Percentiles rank a stretch among this genome's conserved stretches.
phyloP scores from a whole-genome alignment of 2,329 filamentous ascomycete species.

The Alternaria triticimaculans region DNA sequence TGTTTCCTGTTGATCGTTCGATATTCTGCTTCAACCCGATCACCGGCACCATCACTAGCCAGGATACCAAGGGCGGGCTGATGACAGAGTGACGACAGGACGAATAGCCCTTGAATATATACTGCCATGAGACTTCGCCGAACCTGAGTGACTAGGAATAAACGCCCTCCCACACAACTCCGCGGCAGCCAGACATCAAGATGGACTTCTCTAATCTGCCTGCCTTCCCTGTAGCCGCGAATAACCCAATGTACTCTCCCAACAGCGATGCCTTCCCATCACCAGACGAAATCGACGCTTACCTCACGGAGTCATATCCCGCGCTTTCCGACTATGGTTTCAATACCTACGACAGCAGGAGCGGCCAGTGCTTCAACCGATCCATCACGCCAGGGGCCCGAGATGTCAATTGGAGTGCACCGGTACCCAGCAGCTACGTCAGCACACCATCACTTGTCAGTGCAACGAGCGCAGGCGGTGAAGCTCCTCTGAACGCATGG shows the following conservation, averaged over 20 bases:
- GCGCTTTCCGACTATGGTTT: slow-evolving; percentile 3
- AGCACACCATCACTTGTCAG: background rate
- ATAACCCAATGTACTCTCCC: slow-evolving; percentile 6
- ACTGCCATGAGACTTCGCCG: background rate
- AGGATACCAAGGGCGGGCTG: slow-evolving; percentile 7
- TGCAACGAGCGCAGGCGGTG: background rate
- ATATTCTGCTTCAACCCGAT: slow-evolving; percentile 5
- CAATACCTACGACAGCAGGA: background rate
- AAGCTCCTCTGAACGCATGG: slow-evolving; percentile 5
- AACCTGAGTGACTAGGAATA: background rate
- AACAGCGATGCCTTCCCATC: slow-evolving; percentile 12
- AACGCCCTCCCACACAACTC: background rate
- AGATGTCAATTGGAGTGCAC: slow-evolving; percentile 4
- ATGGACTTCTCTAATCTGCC: slow-evolving; percentile 9
- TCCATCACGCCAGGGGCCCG: background rate
- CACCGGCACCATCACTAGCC: background rate
- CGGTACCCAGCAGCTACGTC: slow-evolving; percentile 5
- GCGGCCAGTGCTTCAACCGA: slow-evolving; percentile 1
- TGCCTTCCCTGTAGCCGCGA: background rate
- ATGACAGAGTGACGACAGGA: slow-evolving; percentile 3
- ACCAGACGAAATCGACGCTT: slow-evolving; percentile 6
- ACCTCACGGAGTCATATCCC: slow-evolving; percentile 7
- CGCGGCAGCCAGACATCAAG: background rate
- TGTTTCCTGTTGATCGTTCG: slow-evolving; percentile 7
- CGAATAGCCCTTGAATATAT: slow-evolving; percentile 3